Conservation (phyloP, 2,329 filamentous ascomycete species). For the Albophoma yamanashiensis region DNA sequence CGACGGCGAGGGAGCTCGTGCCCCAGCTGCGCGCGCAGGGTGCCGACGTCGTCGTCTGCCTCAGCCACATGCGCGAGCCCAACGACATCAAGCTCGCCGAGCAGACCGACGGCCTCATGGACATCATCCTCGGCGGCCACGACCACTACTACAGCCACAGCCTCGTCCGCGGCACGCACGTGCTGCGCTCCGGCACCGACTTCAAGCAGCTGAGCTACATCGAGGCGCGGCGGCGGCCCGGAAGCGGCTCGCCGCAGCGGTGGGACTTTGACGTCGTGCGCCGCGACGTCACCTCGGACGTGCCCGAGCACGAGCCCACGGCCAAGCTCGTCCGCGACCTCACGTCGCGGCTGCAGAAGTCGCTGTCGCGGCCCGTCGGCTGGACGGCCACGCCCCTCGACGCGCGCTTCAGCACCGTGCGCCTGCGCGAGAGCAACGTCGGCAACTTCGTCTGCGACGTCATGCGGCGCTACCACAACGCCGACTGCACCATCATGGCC, state of each 20-base stretch:
- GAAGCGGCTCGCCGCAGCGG: constrained; percentile 31
- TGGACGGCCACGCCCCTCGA: constrained; percentile 77
- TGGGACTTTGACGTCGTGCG: constrained; percentile 76
- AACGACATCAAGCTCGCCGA: constrained; percentile 81
- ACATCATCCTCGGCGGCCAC: constrained; percentile 80
- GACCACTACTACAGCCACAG: constrained; percentile 81
- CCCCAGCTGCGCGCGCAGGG: constrained; percentile 64
- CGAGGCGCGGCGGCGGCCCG: constrained; percentile 53
- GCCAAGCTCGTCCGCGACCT: constrained; percentile 54
- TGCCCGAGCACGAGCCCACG: constrained; percentile 53
- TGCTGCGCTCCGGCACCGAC: constrained; percentile 80
- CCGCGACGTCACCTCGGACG: constrained; percentile 59
- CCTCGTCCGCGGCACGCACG: constrained; percentile 67
- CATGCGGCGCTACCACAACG: constrained; percentile 72
- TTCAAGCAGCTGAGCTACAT: constrained; percentile 90
- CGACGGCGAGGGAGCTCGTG: constrained; percentile 65
- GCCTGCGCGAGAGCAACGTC: constrained; percentile 68
- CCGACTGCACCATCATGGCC: constrained; percentile 78
- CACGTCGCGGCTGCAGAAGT: constrained; percentile 62
- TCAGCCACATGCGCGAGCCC: constrained; percentile 80
- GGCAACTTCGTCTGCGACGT: constrained; percentile 89
- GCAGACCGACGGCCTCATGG: constrained; percentile 62
- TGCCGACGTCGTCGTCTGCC: constrained; percentile 70
- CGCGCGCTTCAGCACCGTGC: constrained; percentile 74
- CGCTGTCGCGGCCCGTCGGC: constrained; percentile 72